Evolutionary conservation across 495 filamentous ascomycete genomes (phyloP), one percentile per base, ranked within the genome.

Genomic region (Penicillium canescens): DNA sequence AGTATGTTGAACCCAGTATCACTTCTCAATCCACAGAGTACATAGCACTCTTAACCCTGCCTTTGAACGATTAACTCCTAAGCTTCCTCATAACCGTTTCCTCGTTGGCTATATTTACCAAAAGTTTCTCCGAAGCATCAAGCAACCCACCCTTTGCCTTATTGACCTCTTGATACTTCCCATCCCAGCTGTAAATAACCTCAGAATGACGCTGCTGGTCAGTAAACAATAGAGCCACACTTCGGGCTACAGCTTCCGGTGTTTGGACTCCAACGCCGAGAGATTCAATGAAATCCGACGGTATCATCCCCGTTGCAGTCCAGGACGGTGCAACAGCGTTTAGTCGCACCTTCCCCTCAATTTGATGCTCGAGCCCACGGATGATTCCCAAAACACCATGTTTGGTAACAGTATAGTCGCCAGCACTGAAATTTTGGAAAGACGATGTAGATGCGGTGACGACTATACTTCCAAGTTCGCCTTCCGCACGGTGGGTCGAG

Each of bases 271-370:
- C 35, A 5, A 64, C 50, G 0, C 64, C 65, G 34, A 70, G 31
- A 13, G 56, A 54, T 34, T 65, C n/a, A 4, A 68, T 43, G 3
- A 68, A 44, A 2, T 54, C 42, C 1, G 49, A 34, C 1, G 61
- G 57, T 24, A 74, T 48, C 8, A 78, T 61, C 4, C 56, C 63
- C n/a, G 72, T 69, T 7, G 55, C 53, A 0, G 76, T 78, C 74
- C 73, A 78, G 13, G 69, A 74, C 12, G 76, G 74, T 11, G 67
- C 63, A 28, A 78, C 49, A 10, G 69, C 70, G 55, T 78, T 78
- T 3, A 78, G 16, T 6, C 74, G 63, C 24, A 77, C 59, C 4
- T 60, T 50, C 0, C 24, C 47, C 1, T 55, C 42, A 11, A 60
- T 24, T 11, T 64, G 52, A 4, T 21, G 14, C 13, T 45, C 55